Percentiles rank a stretch among this genome's conserved stretches.
Evolutionary conservation across 768 basidiomycete genomes (phyloP).

Genomic region (Macrolepiota albuminosa): DNA sequence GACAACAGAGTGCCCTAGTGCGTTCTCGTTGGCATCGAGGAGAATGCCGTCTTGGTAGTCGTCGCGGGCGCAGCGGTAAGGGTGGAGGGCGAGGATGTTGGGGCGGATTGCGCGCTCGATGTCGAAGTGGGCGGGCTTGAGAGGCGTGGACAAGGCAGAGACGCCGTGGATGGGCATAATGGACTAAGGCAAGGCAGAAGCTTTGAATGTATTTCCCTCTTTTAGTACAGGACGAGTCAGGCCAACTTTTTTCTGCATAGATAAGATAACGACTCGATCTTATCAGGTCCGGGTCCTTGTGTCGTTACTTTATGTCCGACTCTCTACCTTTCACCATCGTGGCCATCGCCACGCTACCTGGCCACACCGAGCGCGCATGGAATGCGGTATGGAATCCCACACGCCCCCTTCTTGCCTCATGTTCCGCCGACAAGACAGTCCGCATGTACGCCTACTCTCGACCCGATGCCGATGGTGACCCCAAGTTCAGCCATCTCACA

Average conservation of each 20-base stretch:
- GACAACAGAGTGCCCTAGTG: slow-evolving; percentile 80
- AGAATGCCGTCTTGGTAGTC: slow-evolving; percentile 91
- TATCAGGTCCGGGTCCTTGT: background rate
- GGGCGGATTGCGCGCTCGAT: slow-evolving; percentile 85
- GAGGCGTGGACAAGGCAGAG: slow-evolving; percentile 32
- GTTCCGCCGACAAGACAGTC: slow-evolving; percentile 91
- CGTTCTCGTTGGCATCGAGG: slow-evolving; percentile 97
- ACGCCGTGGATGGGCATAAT: slow-evolving; percentile 66
- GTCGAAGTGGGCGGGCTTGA: slow-evolving; percentile 75
- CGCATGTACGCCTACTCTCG: slow-evolving; percentile 70
- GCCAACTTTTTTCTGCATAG: background rate
- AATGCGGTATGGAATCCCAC: slow-evolving; percentile 84
- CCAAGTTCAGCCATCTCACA: slow-evolving; percentile 48
- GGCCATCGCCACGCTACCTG: slow-evolving; percentile 36
- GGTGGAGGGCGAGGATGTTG: slow-evolving; percentile 87
- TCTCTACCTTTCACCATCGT: slow-evolving; percentile 21
- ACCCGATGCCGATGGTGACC: slow-evolving; percentile 4
- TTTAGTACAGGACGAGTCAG: background rate
- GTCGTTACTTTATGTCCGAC: background rate
- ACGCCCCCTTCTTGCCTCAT: slow-evolving; percentile 81
- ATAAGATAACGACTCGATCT: too few species aligned
- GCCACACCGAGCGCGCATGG: slow-evolving; percentile 87
- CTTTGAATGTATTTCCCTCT: too few species aligned
- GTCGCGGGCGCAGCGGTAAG: slow-evolving; percentile 94
- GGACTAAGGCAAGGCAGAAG: too few species aligned